Base-by-base conservation (phyloP, 495 filamentous ascomycete species). In the Penicillium crystallinum region DNA sequence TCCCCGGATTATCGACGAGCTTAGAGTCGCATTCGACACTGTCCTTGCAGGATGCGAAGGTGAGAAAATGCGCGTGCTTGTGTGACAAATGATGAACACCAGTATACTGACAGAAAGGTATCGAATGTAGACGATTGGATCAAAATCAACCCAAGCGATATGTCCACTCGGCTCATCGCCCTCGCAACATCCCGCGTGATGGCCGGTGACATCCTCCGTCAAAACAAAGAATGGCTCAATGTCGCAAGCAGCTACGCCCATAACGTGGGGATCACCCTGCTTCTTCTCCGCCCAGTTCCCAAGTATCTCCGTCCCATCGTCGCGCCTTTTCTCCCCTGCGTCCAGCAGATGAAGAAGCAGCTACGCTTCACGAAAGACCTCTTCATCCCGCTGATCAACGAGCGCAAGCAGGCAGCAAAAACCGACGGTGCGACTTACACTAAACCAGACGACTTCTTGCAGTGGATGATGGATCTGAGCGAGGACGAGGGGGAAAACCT, bases 141-240 rank as follows among this genome's bases (percentile, higher is more conserved):
- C n/a, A 15, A 49, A 4, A 43, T 66, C 21, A 54, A 64, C 14
- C 44, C 68, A 11, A 62, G 65, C 23, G 43, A 61, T 2, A 52
- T 62, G 44, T 59, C 70, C 50, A 58, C 62, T 5, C 51, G 70
- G 11, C 74, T 85, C 7, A 76, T 86, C 14, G 77, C 74, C 37
- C 74, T 74, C 11, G 61, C 81, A 8, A 80, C 80, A 0, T 79
- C 80, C 15, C 68, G 81, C 18, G 58, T 83, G n/a, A 79, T 85
- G 38, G 72, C 81, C 47, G 82, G 81, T 22, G 57, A 71, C 0
- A 65, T 70, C 6, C 59, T 83, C 9, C 79, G 76, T 51, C 72
- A 75, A 10, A 70, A 77, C 11, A 72, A 80, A 43, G 67, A 79
- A 45, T 88, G 84, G 71, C 62, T 85, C 21, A 59, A 76, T 2